These are phyloP conservation scores for Hypoxylon sp. DNA, from an alignment of 2,329 filamentous ascomycete species.

Conservation along the genomic window DNA sequence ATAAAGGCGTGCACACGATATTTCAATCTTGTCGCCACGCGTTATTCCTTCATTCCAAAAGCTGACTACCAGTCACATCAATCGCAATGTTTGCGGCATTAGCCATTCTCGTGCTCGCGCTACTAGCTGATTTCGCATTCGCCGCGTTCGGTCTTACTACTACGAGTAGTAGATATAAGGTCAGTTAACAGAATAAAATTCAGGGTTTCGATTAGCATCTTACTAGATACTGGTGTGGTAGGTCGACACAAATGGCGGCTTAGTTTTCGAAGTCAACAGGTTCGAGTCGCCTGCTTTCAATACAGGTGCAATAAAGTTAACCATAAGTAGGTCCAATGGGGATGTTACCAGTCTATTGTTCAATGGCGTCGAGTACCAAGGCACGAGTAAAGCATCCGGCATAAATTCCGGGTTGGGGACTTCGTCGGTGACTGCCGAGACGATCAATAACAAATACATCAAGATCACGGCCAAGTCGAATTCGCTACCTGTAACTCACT, in stretches of 20 bases:
- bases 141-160: slow-evolving; percentile 33
- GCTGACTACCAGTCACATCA: neutral
- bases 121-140: slow-evolving; percentile 14
- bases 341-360: slow-evolving; percentile 32
- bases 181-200: neutral
- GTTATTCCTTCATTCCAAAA: neutral
- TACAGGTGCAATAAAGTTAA: slow-evolving; percentile 1
- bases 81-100: slow-evolving; percentile 21
- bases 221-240: neutral
- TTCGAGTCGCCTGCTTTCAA: neutral
- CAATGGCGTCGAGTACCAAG: slow-evolving; percentile 35
- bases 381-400: slow-evolving; percentile 28
- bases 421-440: slow-evolving; percentile 31
- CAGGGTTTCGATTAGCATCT: neutral
- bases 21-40: neutral
- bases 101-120: slow-evolving; percentile 9
- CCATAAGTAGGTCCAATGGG: slow-evolving; percentile 21
- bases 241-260: slow-evolving; percentile 36
- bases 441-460: slow-evolving; percentile 26
- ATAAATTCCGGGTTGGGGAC: slow-evolving; percentile 36
- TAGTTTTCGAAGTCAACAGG: slow-evolving; percentile 37
- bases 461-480: slow-evolving; percentile 33
- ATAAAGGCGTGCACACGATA: neutral
- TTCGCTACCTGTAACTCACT: slow-evolving; percentile 32
- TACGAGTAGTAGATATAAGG: slow-evolving; percentile 29